phyloP scores from a whole-genome alignment of 306 rosid species.

The Cyclanthera cordifolia region DNA sequence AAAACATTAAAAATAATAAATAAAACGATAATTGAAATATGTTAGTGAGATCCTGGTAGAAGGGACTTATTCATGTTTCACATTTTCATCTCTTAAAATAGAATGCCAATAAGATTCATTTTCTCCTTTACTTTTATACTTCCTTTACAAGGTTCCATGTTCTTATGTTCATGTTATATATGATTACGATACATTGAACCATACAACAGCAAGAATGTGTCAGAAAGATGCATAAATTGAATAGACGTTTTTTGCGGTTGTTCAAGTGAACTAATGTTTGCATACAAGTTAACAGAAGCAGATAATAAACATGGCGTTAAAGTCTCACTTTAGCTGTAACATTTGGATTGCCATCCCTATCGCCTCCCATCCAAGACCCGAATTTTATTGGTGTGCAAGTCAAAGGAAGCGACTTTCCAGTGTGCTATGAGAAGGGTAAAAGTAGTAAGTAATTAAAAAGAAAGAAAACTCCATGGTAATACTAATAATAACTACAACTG shows the following conservation, averaged over 20 bases:
- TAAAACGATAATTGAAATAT: background rate
- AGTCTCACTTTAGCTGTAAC: slow-evolving; percentile 76
- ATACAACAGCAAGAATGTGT: background rate
- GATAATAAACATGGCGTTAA: background rate
- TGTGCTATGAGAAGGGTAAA: slow-evolving; percentile 44
- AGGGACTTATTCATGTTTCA: background rate
- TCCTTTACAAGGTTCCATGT: background rate
- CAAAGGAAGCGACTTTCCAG: slow-evolving; percentile 85
- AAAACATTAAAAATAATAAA: background rate
- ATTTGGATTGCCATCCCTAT: slow-evolving; percentile 93
- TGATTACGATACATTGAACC: background rate
- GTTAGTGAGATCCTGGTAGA: background rate
- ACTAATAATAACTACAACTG: background rate
- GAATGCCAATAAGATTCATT: background rate
- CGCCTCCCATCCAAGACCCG: slow-evolving; percentile 99
- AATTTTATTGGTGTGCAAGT: slow-evolving; percentile 85
- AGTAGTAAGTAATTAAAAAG: background rate
- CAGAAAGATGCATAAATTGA: background rate
- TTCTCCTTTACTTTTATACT: background rate
- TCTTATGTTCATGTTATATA: background rate
- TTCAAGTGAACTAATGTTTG: background rate
- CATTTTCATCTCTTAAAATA: background rate
- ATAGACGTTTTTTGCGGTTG: background rate
- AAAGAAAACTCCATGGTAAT: background rate
- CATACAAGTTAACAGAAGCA: background rate